Conservation (phyloP, 2,329 filamentous ascomycete species). For the Thelonectria discophora region DNA sequence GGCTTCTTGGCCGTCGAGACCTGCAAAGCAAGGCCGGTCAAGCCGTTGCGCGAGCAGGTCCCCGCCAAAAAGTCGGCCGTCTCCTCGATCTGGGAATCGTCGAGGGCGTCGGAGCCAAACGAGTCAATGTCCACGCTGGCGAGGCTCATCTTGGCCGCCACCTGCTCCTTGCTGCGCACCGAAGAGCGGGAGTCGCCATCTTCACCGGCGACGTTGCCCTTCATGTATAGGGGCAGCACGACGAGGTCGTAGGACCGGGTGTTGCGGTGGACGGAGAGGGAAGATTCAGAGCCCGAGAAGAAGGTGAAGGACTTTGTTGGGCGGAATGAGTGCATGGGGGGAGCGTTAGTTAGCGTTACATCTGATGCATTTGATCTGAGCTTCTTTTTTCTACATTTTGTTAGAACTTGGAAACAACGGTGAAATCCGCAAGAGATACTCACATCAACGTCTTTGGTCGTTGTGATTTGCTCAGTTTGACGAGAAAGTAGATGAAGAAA, state of each 20-base stretch:
- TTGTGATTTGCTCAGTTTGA: background rate
- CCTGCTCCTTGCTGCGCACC: conserved; percentile 6
- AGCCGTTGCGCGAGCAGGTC: conserved; percentile 12
- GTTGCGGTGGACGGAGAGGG: conserved; percentile 11
- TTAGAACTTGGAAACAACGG: too few relatives aligned
- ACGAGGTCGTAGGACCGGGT: conserved; percentile 21
- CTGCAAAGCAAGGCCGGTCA: conserved; percentile 21
- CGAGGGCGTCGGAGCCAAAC: conserved; percentile 24
- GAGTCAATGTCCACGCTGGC: conserved; percentile 21
- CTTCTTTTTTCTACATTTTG: background rate
- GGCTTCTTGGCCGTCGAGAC: conserved; percentile 8
- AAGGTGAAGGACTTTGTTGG: conserved; percentile 23
- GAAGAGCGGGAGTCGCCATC: conserved; percentile 20
- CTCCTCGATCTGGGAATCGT: conserved; percentile 17
- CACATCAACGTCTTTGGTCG: background rate
- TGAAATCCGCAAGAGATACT: conserved; percentile 3
- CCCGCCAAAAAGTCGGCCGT: conserved; percentile 23
- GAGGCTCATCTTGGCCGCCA: conserved; percentile 25
- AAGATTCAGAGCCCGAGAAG: conserved; percentile 13
- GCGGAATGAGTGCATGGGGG: conserved; percentile 20
- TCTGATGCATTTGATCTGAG: background rate
- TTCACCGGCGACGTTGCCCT: conserved; percentile 16
- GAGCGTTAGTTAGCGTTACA: background rate
- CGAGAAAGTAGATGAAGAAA: conserved; percentile 6
- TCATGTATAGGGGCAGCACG: conserved; percentile 24